Conservation (phyloP, 768 basidiomycete species). For the Roridomyces roridus region DNA sequence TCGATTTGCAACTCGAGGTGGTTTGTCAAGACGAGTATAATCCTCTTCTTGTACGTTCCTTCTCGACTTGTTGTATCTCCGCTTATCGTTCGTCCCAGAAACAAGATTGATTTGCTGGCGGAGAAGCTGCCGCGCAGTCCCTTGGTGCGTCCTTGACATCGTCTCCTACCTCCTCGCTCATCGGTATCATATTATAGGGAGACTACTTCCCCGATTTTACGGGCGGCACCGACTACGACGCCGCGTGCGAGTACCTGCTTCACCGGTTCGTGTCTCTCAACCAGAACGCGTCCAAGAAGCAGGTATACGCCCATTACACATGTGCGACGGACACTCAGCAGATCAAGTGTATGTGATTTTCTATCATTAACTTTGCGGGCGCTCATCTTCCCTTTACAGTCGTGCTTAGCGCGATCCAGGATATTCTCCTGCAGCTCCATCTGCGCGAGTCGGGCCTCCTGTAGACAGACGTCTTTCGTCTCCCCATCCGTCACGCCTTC, state of each 20-base stretch:
- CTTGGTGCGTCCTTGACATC: background rate
- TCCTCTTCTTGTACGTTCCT: background rate
- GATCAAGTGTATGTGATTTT: conserved; percentile 73
- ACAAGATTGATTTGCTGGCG: background rate
- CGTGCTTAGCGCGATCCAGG: too few species aligned
- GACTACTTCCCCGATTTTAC: background rate
- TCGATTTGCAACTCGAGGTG: conserved; percentile 89
- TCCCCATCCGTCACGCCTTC: too few species aligned
- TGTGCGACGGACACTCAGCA: conserved; percentile 95
- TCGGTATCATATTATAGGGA: background rate
- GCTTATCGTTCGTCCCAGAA: too few species aligned
- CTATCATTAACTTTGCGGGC: too few species aligned
- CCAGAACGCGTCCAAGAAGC: conserved; percentile 78
- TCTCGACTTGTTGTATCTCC: too few species aligned
- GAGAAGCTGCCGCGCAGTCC: background rate
- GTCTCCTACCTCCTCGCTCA: too few species aligned
- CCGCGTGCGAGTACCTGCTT: conserved; percentile 25
- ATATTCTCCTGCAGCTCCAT: background rate
- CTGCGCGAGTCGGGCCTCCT: too few species aligned
- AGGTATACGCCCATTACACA: conserved; percentile 91
- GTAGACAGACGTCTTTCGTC: too few species aligned
- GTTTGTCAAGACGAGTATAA: background rate
- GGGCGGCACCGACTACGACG: conserved; percentile 55
- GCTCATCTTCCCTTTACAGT: too few species aligned
- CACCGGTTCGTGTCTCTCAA: conserved; percentile 73